phyloP scores from a whole-genome alignment of 345 rosid genomes.

The Salix viminalis region DNA sequence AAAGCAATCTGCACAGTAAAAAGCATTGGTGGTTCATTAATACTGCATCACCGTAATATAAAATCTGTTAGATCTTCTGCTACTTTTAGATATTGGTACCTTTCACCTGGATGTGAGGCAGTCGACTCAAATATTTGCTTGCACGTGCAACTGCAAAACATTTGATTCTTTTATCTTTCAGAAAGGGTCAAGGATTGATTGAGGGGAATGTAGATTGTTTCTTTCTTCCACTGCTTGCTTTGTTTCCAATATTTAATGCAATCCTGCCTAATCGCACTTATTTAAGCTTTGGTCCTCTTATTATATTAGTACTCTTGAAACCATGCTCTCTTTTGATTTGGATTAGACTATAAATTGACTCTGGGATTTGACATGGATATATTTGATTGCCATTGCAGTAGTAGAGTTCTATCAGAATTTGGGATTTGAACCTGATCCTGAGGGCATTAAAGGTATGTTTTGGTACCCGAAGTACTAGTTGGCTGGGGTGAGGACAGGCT shows the following conservation, averaged over 20 bases:
- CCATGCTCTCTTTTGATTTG: neutral
- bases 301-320: neutral
- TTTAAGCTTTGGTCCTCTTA: too few species aligned
- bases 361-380: neutral
- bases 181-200: neutral
- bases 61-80: neutral
- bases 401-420: slow-evolving; percentile 89
- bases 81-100: neutral
- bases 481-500: neutral
- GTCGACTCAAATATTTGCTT: neutral
- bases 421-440: slow-evolving; percentile 95
- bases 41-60: neutral
- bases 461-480: slow-evolving; percentile 73
- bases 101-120: neutral
- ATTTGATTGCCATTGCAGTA: slow-evolving; percentile 43
- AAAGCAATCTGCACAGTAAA: neutral
- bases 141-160: neutral
- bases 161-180: neutral
- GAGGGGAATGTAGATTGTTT: too few species aligned
- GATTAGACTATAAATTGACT: neutral
- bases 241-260: too few species aligned
- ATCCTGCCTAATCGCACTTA: too few species aligned
- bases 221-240: too few species aligned
- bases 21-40: neutral
- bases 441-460: slow-evolving; percentile 98